Conservation (phyloP, 495 filamentous ascomycete genomes). For the Cercophora newfieldiana region DNA sequence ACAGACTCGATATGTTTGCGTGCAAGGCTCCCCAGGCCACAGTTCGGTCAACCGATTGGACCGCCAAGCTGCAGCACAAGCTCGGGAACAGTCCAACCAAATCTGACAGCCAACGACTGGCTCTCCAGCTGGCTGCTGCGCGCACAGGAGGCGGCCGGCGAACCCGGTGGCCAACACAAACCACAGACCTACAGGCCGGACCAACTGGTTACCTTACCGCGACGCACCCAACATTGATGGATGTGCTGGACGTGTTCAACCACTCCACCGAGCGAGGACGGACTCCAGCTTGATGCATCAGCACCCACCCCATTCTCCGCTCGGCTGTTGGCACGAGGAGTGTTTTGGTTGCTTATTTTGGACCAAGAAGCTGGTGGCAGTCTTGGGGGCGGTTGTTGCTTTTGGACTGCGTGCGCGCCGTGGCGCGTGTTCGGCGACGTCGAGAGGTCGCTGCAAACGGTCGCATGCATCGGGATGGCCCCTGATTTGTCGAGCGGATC, state of each 20-base stretch:
- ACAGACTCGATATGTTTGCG: too few relatives aligned
- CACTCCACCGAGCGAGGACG: too few relatives aligned
- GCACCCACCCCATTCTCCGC: too few relatives aligned
- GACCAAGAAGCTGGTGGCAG: too few relatives aligned
- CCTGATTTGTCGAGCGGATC: constrained; percentile 17
- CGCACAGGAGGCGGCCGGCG: not conserved
- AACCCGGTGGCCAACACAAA: not conserved
- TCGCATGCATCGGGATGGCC: constrained; percentile 10
- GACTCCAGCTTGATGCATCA: too few relatives aligned
- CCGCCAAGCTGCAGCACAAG: not conserved
- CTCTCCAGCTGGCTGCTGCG: not conserved
- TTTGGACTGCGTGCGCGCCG: not conserved
- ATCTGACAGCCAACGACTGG: not conserved
- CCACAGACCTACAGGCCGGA: not conserved
- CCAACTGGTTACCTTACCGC: not conserved
- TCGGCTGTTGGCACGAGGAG: too few relatives aligned
- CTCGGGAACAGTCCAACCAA: not conserved
- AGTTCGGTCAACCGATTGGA: not conserved
- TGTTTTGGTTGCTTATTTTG: too few relatives aligned
- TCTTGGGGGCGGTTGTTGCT: not conserved
- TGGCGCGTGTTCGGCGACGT: not conserved
- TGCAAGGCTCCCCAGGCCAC: not conserved
- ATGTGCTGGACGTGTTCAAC: too few relatives aligned
- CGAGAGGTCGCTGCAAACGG: constrained; percentile 1
- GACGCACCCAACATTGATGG: not conserved